Evolutionary conservation across 441 rosid species (phyloP).

Genomic region (Erodium texanum): DNA sequence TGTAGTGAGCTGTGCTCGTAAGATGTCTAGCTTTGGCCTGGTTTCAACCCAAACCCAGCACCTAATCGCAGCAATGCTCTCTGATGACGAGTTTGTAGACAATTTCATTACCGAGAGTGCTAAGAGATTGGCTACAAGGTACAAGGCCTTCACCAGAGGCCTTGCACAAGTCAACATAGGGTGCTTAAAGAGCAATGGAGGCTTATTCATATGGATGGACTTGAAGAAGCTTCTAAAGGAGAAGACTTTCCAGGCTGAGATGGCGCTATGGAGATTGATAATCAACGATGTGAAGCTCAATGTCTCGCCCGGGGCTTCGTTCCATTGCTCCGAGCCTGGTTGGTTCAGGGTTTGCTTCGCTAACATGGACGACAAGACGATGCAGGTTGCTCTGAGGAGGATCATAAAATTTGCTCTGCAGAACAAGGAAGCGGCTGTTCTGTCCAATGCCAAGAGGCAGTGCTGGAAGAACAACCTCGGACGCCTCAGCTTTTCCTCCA

Average conservation of each 20-base stretch:
- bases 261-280: slow-evolving; percentile 52
- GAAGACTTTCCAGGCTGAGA: slow-evolving; percentile 44
- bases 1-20: slow-evolving; percentile 61
- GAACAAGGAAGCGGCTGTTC: slow-evolving; percentile 25
- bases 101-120: slow-evolving; percentile 46
- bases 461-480: slow-evolving; percentile 56
- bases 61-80: slow-evolving; percentile 59
- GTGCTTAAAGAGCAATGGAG: slow-evolving; percentile 64
- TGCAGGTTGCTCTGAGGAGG: slow-evolving; percentile 64
- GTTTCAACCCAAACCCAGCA: slow-evolving; percentile 88
- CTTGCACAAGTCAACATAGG: slow-evolving; percentile 48
- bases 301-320: slow-evolving; percentile 83
- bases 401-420: slow-evolving; percentile 48
- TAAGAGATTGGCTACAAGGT: slow-evolving; percentile 42
- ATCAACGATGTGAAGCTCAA: slow-evolving; percentile 77
- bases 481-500: slow-evolving; percentile 41
- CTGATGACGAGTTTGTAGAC: slow-evolving; percentile 55
- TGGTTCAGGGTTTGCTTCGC: slow-evolving; percentile 96
- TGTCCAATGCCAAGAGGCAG: slow-evolving; percentile 35
- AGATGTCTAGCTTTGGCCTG: slow-evolving; percentile 90
- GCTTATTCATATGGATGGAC: slow-evolving; percentile 88
- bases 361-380: slow-evolving; percentile 68
- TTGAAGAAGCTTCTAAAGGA: slow-evolving; percentile 50
- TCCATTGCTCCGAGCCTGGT: slow-evolving; percentile 76
- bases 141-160: slow-evolving; percentile 37